These are phyloP conservation scores for Penicillium maclennaniae DNA, from an alignment of 495 filamentous ascomycete species.

Conservation along the genomic window DNA sequence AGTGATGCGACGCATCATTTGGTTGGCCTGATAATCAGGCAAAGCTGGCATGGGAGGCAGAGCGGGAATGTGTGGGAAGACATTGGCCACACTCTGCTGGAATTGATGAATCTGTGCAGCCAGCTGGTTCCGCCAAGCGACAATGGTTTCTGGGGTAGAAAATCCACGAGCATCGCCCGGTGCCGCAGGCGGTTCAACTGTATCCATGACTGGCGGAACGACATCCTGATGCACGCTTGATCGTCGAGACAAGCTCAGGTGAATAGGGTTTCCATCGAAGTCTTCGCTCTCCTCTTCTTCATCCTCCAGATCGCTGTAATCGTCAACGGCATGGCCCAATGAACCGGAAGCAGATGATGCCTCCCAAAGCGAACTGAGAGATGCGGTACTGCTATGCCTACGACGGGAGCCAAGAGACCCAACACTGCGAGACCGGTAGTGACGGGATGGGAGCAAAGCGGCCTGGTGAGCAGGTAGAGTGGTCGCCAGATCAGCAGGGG, in stretches of 20 bases:
- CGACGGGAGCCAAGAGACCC: slow-evolving; percentile 55
- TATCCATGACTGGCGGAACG: slow-evolving; percentile 14
- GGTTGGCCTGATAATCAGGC: slow-evolving; percentile 69
- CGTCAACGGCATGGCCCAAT: slow-evolving; percentile 41
- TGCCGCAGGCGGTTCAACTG: slow-evolving; percentile 27
- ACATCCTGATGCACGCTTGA: slow-evolving; percentile 43
- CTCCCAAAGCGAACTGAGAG: slow-evolving; percentile 61
- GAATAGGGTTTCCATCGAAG: slow-evolving; percentile 34
- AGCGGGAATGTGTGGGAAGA: slow-evolving; percentile 64
- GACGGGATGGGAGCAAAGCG: slow-evolving; percentile 46
- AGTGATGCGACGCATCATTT: slow-evolving; percentile 69
- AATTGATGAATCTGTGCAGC: slow-evolving; percentile 75
- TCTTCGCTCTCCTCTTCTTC: slow-evolving; percentile 36
- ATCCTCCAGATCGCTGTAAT: slow-evolving; percentile 38
- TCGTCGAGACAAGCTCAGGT: slow-evolving; percentile 43
- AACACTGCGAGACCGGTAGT: slow-evolving; percentile 56
- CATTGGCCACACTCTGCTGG: slow-evolving; percentile 66
- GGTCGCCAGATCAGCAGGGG: slow-evolving; percentile 66
- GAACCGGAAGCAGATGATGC: slow-evolving; percentile 41
- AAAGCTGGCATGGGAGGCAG: slow-evolving; percentile 57
- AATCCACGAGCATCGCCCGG: slow-evolving; percentile 34
- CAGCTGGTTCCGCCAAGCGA: slow-evolving; percentile 73
- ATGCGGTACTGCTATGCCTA: slow-evolving; percentile 62
- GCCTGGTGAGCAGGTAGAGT: slow-evolving; percentile 57
- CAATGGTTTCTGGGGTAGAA: slow-evolving; percentile 59